These are phyloP conservation scores for Chaetomiaceae sp. DNA, from an alignment of 2,329 filamentous ascomycete genomes.

Conservation along the genomic window DNA sequence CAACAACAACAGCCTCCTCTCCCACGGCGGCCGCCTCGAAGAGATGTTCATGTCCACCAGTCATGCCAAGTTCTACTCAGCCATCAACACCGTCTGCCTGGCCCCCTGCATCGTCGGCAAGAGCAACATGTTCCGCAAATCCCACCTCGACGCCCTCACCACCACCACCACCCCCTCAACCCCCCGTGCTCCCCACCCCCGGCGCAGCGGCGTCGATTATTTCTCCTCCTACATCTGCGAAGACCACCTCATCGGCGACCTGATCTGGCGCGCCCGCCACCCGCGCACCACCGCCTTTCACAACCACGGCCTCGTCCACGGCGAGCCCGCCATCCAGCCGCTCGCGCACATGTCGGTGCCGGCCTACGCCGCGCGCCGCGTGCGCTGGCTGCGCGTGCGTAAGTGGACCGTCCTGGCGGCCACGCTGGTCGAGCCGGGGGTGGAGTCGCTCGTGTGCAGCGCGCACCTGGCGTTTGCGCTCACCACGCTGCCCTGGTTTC, in stretches of 20 bases:
- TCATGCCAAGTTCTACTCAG: constrained; percentile 95
- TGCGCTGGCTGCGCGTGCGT: constrained; percentile 84
- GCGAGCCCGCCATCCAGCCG: constrained; percentile 85
- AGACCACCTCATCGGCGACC: constrained; percentile 89
- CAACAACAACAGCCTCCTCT: constrained; percentile 24
- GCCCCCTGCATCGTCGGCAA: constrained; percentile 95
- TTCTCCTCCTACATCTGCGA: constrained; percentile 97
- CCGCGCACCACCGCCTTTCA: constrained; percentile 54
- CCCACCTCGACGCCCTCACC: constrained; percentile 74
- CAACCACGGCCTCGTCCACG: constrained; percentile 78
- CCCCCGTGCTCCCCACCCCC: constrained; percentile 32
- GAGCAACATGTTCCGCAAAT: constrained; percentile 95
- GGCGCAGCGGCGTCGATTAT: constrained; percentile 71
- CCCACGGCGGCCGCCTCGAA: constrained; percentile 76
- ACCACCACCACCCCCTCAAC: constrained; percentile 41
- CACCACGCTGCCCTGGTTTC: constrained; percentile 64
- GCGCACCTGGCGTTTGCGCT: constrained; percentile 72
- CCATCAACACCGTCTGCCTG: constrained; percentile 87
- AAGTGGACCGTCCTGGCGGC: constrained; percentile 91
- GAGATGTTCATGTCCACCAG: constrained; percentile 91
- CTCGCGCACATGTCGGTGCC: constrained; percentile 71
- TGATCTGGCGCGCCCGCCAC: constrained; percentile 70
- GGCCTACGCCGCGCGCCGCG: constrained; percentile 73
- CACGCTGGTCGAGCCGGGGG: constrained; percentile 86
- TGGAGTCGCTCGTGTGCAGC: constrained; percentile 81